Conservation (phyloP, 192 early-diverging fungal species). For the Geranomyces michiganensis region DNA sequence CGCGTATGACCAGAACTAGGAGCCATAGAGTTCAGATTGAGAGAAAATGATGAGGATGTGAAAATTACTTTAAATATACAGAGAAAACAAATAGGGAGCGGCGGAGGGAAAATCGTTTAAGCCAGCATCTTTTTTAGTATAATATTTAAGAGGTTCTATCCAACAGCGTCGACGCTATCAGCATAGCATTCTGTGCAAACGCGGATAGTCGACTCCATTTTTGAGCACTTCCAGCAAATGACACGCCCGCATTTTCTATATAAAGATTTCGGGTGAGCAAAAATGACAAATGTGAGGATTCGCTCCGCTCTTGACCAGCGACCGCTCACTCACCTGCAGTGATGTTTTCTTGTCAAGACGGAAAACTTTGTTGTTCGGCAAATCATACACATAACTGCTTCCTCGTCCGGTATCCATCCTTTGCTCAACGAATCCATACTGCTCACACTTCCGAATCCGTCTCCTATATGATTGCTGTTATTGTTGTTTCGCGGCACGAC, state of each 20-base stretch:
- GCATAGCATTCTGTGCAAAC: conserved; percentile 18
- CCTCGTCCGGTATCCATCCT: conserved; percentile 25
- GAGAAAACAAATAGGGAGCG: too few relatives aligned
- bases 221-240: conserved; percentile 32
- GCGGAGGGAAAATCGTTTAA: too few relatives aligned
- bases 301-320: background rate
- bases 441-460: conserved; percentile 1
- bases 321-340: conserved; percentile 26
- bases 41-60: too few relatives aligned
- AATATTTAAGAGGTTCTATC: too few relatives aligned
- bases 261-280: background rate
- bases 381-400: conserved; percentile 29
- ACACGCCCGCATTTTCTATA: conserved; percentile 29
- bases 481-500: conserved; percentile 8
- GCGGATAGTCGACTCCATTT: conserved; percentile 9
- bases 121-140: too few relatives aligned
- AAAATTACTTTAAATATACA: too few relatives aligned
- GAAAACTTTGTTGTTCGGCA: conserved; percentile 25
- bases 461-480: background rate
- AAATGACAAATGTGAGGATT: background rate
- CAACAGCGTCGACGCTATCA: background rate
- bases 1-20: too few relatives aligned
- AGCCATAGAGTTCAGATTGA: too few relatives aligned
- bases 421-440: conserved; percentile 20
- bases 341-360: conserved; percentile 24